phyloP scores from a whole-genome alignment of 2,329 filamentous ascomycete species.

The Trichoderma cornu-damae region DNA sequence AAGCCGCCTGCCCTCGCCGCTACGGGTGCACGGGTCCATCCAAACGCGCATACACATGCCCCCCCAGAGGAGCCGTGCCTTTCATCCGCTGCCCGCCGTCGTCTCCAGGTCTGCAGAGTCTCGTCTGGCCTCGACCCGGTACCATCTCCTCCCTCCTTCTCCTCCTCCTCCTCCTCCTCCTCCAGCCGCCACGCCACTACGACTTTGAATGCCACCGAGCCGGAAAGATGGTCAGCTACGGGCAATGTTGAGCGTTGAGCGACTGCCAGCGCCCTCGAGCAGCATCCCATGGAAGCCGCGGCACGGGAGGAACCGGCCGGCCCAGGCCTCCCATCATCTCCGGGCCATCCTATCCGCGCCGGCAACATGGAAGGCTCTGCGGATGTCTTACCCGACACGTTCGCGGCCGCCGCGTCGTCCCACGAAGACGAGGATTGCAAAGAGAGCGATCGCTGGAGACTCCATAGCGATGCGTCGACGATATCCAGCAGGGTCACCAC shows the following conservation, averaged over 20 bases:
- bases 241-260: slow-evolving; percentile 21
- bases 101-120: slow-evolving; percentile 11
- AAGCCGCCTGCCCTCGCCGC: not conserved
- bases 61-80: not conserved
- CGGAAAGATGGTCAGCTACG: slow-evolving; percentile 17
- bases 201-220: slow-evolving; percentile 14
- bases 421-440: slow-evolving; percentile 27
- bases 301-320: slow-evolving; percentile 6
- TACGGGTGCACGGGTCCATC: not conserved
- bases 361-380: slow-evolving; percentile 11
- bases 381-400: slow-evolving; percentile 11
- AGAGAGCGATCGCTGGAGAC: slow-evolving; percentile 27
- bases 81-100: not conserved
- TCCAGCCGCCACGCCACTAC: not conserved
- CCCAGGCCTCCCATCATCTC: slow-evolving; percentile 1
- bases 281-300: slow-evolving; percentile 22
- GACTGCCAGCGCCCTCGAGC: slow-evolving; percentile 18
- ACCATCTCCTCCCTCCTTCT: too few relatives aligned
- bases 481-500: slow-evolving; percentile 29
- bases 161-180: not conserved
- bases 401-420: slow-evolving; percentile 22
- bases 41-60: not conserved
- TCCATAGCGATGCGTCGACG: slow-evolving; percentile 28
- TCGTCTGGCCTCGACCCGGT: slow-evolving; percentile 10
- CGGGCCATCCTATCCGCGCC: not conserved